A percentile compares a stretch with the other conserved stretches of the same genome.
Conservation (phyloP, 495 filamentous ascomycete genomes). For the Trichoderma orchidacearum region DNA sequence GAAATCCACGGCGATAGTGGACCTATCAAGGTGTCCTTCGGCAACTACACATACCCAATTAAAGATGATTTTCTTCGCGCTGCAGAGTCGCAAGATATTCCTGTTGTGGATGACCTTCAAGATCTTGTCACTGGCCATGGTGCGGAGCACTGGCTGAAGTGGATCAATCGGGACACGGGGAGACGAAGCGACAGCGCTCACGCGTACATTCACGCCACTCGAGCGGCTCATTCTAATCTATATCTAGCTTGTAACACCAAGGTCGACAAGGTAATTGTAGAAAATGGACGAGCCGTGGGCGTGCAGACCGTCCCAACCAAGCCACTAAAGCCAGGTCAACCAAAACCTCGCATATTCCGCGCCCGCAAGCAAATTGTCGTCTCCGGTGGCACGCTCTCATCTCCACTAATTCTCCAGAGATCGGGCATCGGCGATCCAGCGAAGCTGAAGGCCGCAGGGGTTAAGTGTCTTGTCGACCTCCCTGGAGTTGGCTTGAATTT, state of each 20-base stretch:
- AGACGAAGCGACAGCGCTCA: conserved; percentile 64
- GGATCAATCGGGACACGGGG: conserved; percentile 59
- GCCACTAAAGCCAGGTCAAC: conserved; percentile 23
- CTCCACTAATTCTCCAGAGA: conserved; percentile 64
- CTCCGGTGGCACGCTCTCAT: conserved; percentile 67
- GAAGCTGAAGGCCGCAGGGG: conserved; percentile 55
- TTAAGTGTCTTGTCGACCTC: conserved; percentile 62
- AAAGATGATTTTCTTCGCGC: conserved; percentile 71
- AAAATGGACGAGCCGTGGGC: conserved; percentile 51
- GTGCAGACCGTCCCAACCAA: conserved; percentile 38
- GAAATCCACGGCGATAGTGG: conserved; percentile 69
- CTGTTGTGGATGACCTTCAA: conserved; percentile 54
- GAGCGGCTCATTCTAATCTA: conserved; percentile 52
- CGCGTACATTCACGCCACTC: conserved; percentile 57
- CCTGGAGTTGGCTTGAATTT: conserved; percentile 74
- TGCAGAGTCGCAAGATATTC: conserved; percentile 65
- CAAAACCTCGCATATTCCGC: conserved; percentile 42
- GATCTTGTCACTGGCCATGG: conserved; percentile 51
- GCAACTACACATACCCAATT: conserved; percentile 59
- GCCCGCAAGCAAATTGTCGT: conserved; percentile 71
- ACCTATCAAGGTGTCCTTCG: conserved; percentile 77
- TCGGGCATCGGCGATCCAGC: conserved; percentile 59
- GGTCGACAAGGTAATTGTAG: conserved; percentile 68
- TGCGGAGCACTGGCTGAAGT: conserved; percentile 49
- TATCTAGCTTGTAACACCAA: conserved; percentile 71